phyloP scores from a whole-genome alignment of 257 asterid genomes.

The Solanum ahanhuiri region DNA sequence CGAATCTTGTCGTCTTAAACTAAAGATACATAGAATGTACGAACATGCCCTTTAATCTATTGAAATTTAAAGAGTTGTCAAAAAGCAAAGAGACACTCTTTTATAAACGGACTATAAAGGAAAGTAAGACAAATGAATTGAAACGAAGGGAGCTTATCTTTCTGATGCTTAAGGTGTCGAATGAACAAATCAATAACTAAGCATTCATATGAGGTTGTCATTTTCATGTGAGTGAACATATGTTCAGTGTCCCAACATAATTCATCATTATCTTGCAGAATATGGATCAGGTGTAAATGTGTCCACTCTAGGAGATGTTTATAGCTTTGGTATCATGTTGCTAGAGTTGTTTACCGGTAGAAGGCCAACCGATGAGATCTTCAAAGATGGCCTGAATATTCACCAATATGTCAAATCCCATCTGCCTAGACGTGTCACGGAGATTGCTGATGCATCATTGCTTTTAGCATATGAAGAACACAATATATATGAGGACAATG shows the following conservation, averaged over 20 bases:
- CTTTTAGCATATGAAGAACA: background rate
- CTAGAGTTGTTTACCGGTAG: slow-evolving; percentile 36
- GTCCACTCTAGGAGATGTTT: slow-evolving; percentile 34
- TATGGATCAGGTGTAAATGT: slow-evolving; percentile 32
- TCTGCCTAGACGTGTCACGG: slow-evolving; percentile 6
- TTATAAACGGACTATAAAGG: too few relatives aligned
- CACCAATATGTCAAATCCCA: slow-evolving; percentile 25
- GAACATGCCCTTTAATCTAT: background rate
- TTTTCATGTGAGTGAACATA: background rate
- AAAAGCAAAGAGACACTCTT: background rate
- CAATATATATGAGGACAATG: background rate
- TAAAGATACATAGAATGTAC: background rate
- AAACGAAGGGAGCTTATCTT: background rate
- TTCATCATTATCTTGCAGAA: slow-evolving; percentile 16
- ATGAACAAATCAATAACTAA: background rate
- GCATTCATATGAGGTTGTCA: background rate
- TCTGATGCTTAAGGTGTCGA: background rate
- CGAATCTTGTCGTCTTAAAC: background rate
- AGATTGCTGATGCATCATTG: slow-evolving; percentile 15
- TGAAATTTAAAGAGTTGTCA: background rate
- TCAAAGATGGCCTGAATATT: slow-evolving; percentile 25
- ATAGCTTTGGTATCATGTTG: slow-evolving; percentile 44
- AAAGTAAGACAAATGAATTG: background rate
- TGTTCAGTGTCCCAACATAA: background rate
- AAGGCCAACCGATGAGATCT: slow-evolving; percentile 28